Base-by-base conservation (phyloP, 768 basidiomycete genomes). In the Suillus occidentalis region DNA sequence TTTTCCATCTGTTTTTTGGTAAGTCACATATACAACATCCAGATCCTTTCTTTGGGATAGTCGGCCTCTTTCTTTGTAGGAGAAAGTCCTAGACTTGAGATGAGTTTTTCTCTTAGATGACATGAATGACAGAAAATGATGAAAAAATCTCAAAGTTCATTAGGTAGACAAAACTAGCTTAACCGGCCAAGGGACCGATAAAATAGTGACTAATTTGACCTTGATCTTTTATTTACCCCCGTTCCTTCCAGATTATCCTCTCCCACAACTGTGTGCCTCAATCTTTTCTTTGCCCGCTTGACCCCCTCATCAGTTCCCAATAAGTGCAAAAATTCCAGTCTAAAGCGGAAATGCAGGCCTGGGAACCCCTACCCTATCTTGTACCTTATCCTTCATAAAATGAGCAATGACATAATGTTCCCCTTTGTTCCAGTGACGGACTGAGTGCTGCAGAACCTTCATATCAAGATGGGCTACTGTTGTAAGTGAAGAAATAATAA, bases 361-460 rank as follows among this genome's bases (percentile, higher is more conserved):
- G 12, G 28, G 9, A 13, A 61, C 31, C 7, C 60, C 28, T n/a
- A 49, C 14, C 49, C 40, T 25, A 49, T 45, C 4, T 0, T 61
- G 60, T 22, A 61, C 60, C 60, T 49, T 61, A 37, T 61, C 31
- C 31, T 61, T 61, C 28, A 61, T 61, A 12, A 47, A 61, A 34
- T 61, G 43, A 4, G 45, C 60, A 9, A 61, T 16, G 1, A 22
- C 31, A 31, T 13, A 36, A 4, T 16, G 31, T 43, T 61, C 60
- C 1, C 60, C 60, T 20, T 3, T 49, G 4, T 34, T 36, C 60
- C 60, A 61, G 34, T 16, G 45, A n/a, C 34, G 2, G 6, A 34
- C 45, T 18, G 61, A 50, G 61, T 49, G 61, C 31, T 31, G 4
- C 59, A 60, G 8, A n/a, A 65, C 37, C 45, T 43, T 64, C 18